Base-by-base conservation (phyloP, 2,329 filamentous ascomycete genomes). In the Coniella vitis region DNA sequence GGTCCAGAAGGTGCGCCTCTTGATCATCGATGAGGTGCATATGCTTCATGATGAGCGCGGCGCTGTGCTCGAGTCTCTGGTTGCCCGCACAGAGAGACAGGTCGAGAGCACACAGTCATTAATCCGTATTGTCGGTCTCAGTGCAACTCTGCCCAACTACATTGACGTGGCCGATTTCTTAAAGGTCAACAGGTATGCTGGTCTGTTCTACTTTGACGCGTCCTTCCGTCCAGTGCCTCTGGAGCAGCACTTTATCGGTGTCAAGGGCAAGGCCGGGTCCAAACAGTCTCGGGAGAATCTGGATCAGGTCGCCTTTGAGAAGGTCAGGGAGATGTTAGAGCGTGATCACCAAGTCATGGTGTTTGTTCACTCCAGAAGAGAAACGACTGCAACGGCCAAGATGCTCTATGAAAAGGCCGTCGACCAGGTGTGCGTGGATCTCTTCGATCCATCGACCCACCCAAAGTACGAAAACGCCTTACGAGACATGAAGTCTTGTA, bases 21-120 rank as follows among this genome's bases (percentile, higher is more conserved):
- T 98, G 52, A 97, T 98, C 60, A 97, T 98, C 54, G 93, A 98
- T 65, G 93, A 98, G 69, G 93, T 98, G 1, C 93, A 98, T 63
- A 98, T 98, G 94, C 83, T 98, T 59, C 94, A 98, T 61, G 93
- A 98, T 64, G 93, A 97, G 66, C 83, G 93, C 64, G 93, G 93
- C 61, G 90, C 94, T 12, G 94, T 98, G 0, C 77, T 99, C 22
- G 93, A 99, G 63, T 96, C 91, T 5, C 75, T 99, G 19, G 94
- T 98, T 14, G 93, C 93, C 10, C 81, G 93, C 59, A 99, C 94
- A 0, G 86, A 97, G 69, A 78, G 93, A 55, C 93, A 98, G 61
- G 94, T 98, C 0, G 94, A 99, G 68, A 96, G 90, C 65, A 98
- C 93, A 0, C 93, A 98, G 65, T 96, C 90, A 1, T 75, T 98